These are phyloP conservation scores for Chlamydomonas sphaeroides DNA, from an alignment of 139 green algal genomes.

Conservation along the genomic window DNA sequence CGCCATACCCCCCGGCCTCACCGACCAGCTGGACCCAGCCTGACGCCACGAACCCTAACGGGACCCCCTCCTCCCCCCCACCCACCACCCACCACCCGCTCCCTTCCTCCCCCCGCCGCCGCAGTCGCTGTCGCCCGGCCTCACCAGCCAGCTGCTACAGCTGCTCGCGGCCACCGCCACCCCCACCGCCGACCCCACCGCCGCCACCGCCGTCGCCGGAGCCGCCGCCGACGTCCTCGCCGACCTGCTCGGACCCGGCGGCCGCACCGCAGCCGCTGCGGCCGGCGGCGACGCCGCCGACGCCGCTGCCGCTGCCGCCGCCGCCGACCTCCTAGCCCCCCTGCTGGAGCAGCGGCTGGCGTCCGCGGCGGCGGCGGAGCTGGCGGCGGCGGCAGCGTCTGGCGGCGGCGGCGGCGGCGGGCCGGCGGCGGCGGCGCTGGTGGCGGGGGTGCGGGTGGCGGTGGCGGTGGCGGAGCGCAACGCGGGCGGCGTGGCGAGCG, in stretches of 20 bases:
- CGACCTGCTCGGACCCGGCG: conserved; percentile 51
- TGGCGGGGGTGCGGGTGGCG: conserved; percentile 11
- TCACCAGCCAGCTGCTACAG: conserved; percentile 44
- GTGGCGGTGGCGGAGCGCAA: conserved; percentile 60
- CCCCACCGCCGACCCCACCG: conserved; percentile 1
- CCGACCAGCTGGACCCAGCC: no score
- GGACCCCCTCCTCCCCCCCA: no score
- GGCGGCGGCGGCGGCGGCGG: background rate
- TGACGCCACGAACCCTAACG: no score
- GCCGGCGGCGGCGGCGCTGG: background rate
- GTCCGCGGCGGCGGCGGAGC: conserved; percentile 24
- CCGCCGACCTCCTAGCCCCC: conserved; percentile 41
- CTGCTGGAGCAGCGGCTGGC: background rate
- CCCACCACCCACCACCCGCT: no score
- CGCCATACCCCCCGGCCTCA: background rate
- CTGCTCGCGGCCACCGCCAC: conserved; percentile 28
- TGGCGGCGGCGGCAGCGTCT: conserved; percentile 31
- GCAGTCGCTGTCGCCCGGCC: conserved; percentile 30
- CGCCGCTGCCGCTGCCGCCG: conserved; percentile 30
- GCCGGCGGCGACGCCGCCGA: conserved; percentile 45
- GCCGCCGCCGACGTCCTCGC: conserved; percentile 48
- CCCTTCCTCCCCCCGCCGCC: background rate
- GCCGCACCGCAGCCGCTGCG: background rate
- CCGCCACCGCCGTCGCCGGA: background rate
- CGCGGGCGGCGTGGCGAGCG: conserved; percentile 3